These are phyloP conservation scores for Aspergillus fischeri DNA, from an alignment of 2,329 filamentous ascomycete species.

Conservation along the genomic window DNA sequence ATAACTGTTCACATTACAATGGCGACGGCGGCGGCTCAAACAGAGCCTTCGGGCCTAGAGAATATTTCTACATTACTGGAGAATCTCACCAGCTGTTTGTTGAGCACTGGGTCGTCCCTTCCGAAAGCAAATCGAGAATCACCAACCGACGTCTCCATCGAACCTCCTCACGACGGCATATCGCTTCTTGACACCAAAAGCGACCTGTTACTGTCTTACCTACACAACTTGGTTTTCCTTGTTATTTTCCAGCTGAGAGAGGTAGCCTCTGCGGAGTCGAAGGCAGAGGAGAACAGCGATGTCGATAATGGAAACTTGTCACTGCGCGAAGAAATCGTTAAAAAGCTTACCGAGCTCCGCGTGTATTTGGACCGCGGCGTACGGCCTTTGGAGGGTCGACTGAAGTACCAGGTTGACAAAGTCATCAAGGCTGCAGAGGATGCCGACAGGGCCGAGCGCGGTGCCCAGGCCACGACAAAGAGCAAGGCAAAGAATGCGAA, in stretches of 20 bases:
- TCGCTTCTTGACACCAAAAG: conserved; percentile 95
- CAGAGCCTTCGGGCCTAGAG: conserved; percentile 18
- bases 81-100: conserved; percentile 33
- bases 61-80: conserved; percentile 31
- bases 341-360: conserved; percentile 86
- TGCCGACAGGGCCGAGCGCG: conserved; percentile 28
- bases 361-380: conserved; percentile 92
- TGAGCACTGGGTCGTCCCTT: conserved; percentile 31
- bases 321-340: conserved; percentile 65
- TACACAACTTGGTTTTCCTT: conserved; percentile 89
- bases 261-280: conserved; percentile 38
- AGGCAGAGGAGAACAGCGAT: conserved; percentile 27
- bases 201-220: conserved; percentile 91
- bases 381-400: conserved; percentile 78
- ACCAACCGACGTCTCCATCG: conserved; percentile 62
- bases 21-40: conserved; percentile 19
- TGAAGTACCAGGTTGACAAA: conserved; percentile 95
- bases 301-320: conserved; percentile 31
- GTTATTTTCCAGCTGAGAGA: conserved; percentile 72
- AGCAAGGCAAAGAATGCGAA: conserved; percentile 27
- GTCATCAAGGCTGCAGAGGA: conserved; percentile 78
- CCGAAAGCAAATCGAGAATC: conserved; percentile 27
- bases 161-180: conserved; percentile 79
- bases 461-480: conserved; percentile 20
- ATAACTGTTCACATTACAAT: conserved; percentile 14